Evolutionary conservation across 352 stramenopile species (phyloP), one percentile per base, ranked within the genome.

Genomic region (Thalassiosira livingstoniorum): DNA sequence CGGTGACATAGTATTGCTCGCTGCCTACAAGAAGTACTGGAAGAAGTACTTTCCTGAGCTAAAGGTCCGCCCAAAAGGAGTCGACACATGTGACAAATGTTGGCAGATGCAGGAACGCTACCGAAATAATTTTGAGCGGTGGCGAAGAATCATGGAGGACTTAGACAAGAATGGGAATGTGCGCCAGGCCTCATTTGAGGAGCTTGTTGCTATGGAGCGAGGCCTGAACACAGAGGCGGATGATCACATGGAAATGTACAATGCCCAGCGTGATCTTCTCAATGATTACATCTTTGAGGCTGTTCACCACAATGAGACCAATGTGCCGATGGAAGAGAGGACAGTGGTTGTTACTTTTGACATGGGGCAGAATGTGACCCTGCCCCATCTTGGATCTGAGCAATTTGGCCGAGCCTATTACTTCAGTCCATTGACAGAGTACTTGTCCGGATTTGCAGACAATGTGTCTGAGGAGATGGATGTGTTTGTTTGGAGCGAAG

Each of bases 401-500:
- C 21, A 68, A 43, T 68, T 39, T 53, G 35, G 60, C 3, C 1
- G 43, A 10, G 51, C 34, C 3, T 68, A 68, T 18, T 68, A 66
- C 34, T 32, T 68, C 34, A 54, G 32, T 23, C 60, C 60, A 2
- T 39, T 68, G 23, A 68, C 60, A 11, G n/a, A 68, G 23, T 68
- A 21, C 32, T 32, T 54, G 1, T 68, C 25, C 7, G 60, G 35
- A 54, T 39, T 68, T 54, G 13, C 5, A 10, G 25, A 34, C 4
- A 68, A 54, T 32, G 35, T 27, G 2, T 29, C 51, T 34, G 5
- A 32, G 4, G 51, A 55, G 18, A 68, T 68, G 60, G 43, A 68
- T 68, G 60, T 68, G 34, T 68, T 54, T 54, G 34, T 68, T 51
- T 68, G 35, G 60, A 43, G 60, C 34, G 35, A 68, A 54, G 60